Evolutionary conservation across 345 rosid species (phyloP).

Genomic region (Rhodamnia rubescens): DNA sequence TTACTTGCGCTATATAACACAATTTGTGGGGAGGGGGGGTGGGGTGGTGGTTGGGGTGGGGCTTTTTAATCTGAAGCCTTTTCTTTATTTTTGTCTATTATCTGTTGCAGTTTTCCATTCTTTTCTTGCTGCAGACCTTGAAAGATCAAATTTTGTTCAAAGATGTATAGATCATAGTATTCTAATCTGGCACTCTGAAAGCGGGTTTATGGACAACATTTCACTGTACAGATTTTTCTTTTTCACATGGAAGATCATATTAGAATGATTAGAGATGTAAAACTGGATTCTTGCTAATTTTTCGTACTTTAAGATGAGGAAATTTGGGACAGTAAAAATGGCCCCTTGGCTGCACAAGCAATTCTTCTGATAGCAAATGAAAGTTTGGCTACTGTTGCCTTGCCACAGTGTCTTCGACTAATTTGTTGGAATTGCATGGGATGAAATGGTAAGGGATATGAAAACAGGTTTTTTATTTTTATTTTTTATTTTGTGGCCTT

Average conservation of each 20-base stretch:
- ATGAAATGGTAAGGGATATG: background rate
- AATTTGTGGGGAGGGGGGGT: too few relatives aligned
- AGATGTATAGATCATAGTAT: background rate
- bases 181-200: background rate
- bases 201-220: background rate
- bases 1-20: background rate
- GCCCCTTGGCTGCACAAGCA: background rate
- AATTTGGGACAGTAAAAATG: background rate
- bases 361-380: background rate
- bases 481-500: background rate
- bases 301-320: background rate
- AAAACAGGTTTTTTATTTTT: too few relatives aligned
- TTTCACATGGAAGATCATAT: background rate
- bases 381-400: background rate
- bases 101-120: background rate
- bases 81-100: background rate
- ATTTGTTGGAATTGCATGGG: background rate
- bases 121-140: background rate
- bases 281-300: background rate
- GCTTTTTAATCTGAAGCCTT: background rate
- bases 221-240: background rate
- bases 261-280: background rate
- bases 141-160: background rate
- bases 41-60: too few relatives aligned
- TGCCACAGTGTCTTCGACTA: background rate